Base-by-base conservation (phyloP, 2,329 filamentous ascomycete species). In the Arthrobotrys musiformis region DNA sequence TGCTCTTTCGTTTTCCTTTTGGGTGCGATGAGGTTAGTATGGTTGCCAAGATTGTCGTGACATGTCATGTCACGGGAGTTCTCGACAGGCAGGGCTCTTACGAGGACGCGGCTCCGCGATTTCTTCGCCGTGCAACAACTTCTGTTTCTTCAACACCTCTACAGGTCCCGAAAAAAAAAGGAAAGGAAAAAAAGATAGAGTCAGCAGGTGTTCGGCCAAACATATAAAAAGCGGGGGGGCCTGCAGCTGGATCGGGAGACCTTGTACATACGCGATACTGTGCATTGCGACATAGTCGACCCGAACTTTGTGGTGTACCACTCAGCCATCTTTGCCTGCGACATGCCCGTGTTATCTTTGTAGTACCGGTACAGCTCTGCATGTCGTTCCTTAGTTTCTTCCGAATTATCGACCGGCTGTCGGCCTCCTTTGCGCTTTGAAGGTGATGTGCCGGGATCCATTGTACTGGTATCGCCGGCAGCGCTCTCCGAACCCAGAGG, bases 81-180 rank as follows among this genome's bases (percentile, higher is more conserved):
- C 63, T 64, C 50, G 72, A 76, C 50, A 42, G 58, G 58, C 56
- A 67, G 37, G 61, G 63, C 40, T 66, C 70, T 75, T 70, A 76
- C 72, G 72, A 58, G 72, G 72, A 76, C 72, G 72, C 72, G 72
- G 72, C 66, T 76, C 72, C 72, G 72, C 72, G 64, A 76, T 76
- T 76, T 76, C 72, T 60, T 76, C 72, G 22, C 72, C 72, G 33
- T 76, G 64, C 58, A 76, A 70, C 72, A 76, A 76, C 64, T 76
- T 76, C 48, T 76, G 72, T 33, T 76, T 76, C 64, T 76, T 76
- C 72, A 76, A 52, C 48, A 76, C 72, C 72, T 76, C 72, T 76
- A 46, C 42, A 63, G 17, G 40, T 6, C 28, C 1, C 1, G 22
- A 56, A 26, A 26, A 52, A 56, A 56, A 33, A 58, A 48, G 56